phyloP scores from a whole-genome alignment of 169 alveolate genomes.

The Eimeria falciformis region DNA sequence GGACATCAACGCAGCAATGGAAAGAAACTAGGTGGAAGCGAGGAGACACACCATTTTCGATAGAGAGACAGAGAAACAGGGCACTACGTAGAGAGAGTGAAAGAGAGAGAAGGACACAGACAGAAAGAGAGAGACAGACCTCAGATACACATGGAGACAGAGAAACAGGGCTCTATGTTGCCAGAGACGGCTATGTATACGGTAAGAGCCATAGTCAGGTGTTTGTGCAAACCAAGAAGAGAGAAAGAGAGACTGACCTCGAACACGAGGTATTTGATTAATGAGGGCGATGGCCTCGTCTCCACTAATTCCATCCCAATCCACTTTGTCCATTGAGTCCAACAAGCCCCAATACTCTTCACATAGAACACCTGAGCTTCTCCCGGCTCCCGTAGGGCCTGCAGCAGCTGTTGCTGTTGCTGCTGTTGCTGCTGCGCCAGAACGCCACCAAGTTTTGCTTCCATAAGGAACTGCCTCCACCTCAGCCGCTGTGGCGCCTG shows the following conservation, averaged over 20 bases:
- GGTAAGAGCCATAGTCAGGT: not conserved
- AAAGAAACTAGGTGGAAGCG: no score
- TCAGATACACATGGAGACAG: not conserved
- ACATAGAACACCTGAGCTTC: no score
- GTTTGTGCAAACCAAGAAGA: not conserved
- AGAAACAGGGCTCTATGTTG: not conserved
- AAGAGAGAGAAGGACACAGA: not conserved
- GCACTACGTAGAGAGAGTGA: not conserved
- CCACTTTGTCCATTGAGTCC: constrained; percentile 28
- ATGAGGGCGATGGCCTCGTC: constrained; percentile 34
- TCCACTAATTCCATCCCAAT: not conserved
- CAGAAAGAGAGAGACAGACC: not conserved
- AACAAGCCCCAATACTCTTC: not conserved
- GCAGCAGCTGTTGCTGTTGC: no score
- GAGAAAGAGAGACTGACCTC: constrained; percentile 25
- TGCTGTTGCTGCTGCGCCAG: not conserved
- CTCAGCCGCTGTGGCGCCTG: not conserved
- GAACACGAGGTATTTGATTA: constrained; percentile 23
- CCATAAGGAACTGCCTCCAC: no score
- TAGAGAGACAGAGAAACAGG: not conserved
- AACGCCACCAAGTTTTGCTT: not conserved
- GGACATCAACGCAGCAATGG: no score
- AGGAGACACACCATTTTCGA: not conserved
- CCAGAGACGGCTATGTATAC: not conserved
- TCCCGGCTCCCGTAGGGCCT: no score